phyloP scores from a whole-genome alignment of 2,329 filamentous ascomycete genomes.

The Penicillium expansum region DNA sequence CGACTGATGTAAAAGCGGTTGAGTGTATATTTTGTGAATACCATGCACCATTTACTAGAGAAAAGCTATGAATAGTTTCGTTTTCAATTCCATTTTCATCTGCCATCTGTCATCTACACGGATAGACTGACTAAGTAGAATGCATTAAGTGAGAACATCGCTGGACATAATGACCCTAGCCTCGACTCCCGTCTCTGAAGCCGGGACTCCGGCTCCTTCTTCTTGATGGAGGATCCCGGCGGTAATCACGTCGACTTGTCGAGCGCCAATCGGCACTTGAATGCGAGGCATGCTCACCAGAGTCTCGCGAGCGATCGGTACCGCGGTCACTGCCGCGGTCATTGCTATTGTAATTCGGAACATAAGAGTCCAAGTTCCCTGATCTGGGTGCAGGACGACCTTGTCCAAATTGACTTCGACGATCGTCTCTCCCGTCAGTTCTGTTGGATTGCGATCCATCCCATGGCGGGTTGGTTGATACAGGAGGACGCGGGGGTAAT shows the following conservation, averaged over 20 bases:
- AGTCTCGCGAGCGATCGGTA: conserved; percentile 26
- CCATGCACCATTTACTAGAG: conserved; percentile 5
- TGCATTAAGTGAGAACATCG: neutral
- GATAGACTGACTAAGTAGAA: conserved; percentile 6
- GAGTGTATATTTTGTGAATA: conserved; percentile 12
- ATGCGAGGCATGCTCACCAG: conserved; percentile 19
- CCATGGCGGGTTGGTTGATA: conserved; percentile 31
- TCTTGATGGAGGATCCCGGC: conserved; percentile 29
- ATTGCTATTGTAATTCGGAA: conserved; percentile 33
- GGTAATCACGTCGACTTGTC: conserved; percentile 27
- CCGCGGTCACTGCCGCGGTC: conserved; percentile 6
- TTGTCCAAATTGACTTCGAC: conserved; percentile 32
- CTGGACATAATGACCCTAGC: conserved; percentile 10
- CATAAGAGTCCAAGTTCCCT: conserved; percentile 36
- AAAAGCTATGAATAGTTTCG: conserved; percentile 12
- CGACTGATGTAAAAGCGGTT: conserved; percentile 1
- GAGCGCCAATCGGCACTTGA: conserved; percentile 27
- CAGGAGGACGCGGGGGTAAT: conserved; percentile 40
- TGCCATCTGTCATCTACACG: neutral
- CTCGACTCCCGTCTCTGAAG: conserved; percentile 27
- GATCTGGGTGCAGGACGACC: conserved; percentile 26
- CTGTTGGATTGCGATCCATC: conserved; percentile 26
- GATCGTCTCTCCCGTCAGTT: conserved; percentile 28
- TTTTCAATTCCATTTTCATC: conserved; percentile 3
- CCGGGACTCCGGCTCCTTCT: conserved; percentile 38